Conservation (phyloP, 169 alveolate species). For the Plasmodium adleri region DNA sequence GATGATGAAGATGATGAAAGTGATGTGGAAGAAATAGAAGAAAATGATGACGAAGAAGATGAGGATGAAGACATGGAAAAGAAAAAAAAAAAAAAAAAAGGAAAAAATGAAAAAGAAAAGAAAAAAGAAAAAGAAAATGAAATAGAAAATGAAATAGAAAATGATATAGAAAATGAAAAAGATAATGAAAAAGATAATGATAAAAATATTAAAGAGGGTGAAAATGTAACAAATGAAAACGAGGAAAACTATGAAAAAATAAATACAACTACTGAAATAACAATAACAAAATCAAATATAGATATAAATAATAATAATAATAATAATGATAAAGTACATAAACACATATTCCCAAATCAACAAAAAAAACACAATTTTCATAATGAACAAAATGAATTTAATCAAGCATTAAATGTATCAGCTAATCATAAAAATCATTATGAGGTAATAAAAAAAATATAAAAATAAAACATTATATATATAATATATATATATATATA, state of each 20-base stretch:
- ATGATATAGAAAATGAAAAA: neutral
- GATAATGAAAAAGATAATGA: neutral
- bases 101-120: neutral
- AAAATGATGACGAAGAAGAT: constrained; percentile 22
- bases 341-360: neutral
- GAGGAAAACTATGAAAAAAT: neutral
- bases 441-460: neutral
- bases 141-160: neutral
- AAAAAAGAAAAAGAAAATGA: neutral
- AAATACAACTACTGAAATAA: neutral
- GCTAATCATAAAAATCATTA: neutral
- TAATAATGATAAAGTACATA: neutral
- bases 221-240: neutral
- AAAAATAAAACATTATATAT: neutral
- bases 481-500: too few species aligned
- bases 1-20: neutral
- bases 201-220: neutral
- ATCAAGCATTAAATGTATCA: neutral
- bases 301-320: neutral
- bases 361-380: neutral
- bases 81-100: neutral
- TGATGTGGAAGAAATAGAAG: neutral
- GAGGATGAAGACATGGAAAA: constrained; percentile 4
- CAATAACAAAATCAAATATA: constrained; percentile 5
- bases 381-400: neutral